Evolutionary conservation across 2,329 filamentous ascomycete species (phyloP).

Genomic region (Tricladium varicosporioides): DNA sequence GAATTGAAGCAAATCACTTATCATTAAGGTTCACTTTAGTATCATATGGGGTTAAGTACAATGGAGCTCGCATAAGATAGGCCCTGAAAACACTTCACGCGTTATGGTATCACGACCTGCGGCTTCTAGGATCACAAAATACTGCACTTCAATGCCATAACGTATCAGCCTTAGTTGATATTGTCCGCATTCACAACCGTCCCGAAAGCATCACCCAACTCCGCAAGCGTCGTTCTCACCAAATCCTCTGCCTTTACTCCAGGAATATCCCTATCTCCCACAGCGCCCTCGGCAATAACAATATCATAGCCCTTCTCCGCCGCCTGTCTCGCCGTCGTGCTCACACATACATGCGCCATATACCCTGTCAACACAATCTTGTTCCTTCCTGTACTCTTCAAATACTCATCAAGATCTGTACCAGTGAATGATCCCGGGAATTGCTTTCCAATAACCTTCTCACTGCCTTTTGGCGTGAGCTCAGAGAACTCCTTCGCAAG

Average conservation of each 20-base stretch:
- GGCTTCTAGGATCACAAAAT: too few relatives aligned
- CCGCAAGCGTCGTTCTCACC: conserved; percentile 48
- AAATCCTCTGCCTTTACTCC: conserved; percentile 56
- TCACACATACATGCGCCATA: conserved; percentile 66
- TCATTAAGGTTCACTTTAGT: too few relatives aligned
- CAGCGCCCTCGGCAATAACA: conserved; percentile 56
- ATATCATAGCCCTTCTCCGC: conserved; percentile 63
- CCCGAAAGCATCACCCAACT: conserved; percentile 62
- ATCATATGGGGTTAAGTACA: too few relatives aligned
- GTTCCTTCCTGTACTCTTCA: conserved; percentile 49
- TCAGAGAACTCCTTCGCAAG: conserved; percentile 61
- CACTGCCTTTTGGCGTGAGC: conserved; percentile 48
- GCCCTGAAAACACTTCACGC: too few relatives aligned
- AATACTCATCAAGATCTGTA: conserved; percentile 54
- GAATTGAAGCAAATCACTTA: too few relatives aligned
- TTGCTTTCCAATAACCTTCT: conserved; percentile 58
- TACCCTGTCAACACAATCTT: conserved; percentile 62
- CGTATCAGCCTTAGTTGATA: conserved; percentile 18
- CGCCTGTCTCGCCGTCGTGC: conserved; percentile 60
- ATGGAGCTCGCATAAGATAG: too few relatives aligned
- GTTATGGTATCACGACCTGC: too few relatives aligned
- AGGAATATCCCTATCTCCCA: conserved; percentile 64
- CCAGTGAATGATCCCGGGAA: conserved; percentile 58
- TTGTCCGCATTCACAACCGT: conserved; percentile 48
- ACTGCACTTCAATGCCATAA: background rate